Percentiles rank a stretch among this genome's conserved stretches.
These are phyloP conservation scores for Cordia subcordata DNA, from an alignment of 257 asterid genomes.

Conservation along the genomic window DNA sequence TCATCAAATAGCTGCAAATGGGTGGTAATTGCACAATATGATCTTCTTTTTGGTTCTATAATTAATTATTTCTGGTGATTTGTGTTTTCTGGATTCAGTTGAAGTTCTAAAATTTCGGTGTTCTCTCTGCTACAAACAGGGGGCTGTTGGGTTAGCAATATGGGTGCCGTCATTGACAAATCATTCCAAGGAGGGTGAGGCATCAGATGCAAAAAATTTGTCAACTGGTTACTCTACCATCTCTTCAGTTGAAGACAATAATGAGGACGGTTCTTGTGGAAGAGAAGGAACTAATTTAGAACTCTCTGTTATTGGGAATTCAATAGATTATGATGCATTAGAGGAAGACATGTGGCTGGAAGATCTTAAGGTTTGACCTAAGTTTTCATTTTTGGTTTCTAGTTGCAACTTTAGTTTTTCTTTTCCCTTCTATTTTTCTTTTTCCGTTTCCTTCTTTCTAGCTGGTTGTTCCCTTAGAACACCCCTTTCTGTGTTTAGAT, in stretches of 20 bases:
- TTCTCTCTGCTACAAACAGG: slow-evolving; percentile 35
- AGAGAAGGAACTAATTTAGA: slow-evolving; percentile 59
- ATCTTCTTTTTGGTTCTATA: no score
- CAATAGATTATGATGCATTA: slow-evolving; percentile 31
- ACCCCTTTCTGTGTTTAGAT: slow-evolving; percentile 4
- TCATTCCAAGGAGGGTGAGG: slow-evolving; percentile 65
- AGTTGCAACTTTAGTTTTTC: slow-evolving; percentile 2
- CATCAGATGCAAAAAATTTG: slow-evolving; percentile 40
- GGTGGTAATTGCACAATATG: no score
- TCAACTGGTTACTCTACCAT: slow-evolving; percentile 57
- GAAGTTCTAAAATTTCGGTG: slow-evolving; percentile 1
- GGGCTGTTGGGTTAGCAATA: slow-evolving; percentile 99
- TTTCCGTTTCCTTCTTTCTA: neutral
- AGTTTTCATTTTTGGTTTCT: neutral
- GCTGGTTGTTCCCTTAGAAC: neutral
- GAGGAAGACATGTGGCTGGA: slow-evolving; percentile 65
- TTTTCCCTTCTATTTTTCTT: no score
- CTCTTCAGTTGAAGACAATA: slow-evolving; percentile 61
- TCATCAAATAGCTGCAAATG: no score
- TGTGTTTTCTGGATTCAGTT: neutral
- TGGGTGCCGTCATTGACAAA: slow-evolving; percentile 97
- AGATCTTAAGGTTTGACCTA: slow-evolving; percentile 59
- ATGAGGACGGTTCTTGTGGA: slow-evolving; percentile 38
- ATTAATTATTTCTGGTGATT: no score
- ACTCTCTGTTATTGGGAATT: slow-evolving; percentile 51